Conservation (phyloP, 768 basidiomycete species). For the Piloderma croceum region DNA sequence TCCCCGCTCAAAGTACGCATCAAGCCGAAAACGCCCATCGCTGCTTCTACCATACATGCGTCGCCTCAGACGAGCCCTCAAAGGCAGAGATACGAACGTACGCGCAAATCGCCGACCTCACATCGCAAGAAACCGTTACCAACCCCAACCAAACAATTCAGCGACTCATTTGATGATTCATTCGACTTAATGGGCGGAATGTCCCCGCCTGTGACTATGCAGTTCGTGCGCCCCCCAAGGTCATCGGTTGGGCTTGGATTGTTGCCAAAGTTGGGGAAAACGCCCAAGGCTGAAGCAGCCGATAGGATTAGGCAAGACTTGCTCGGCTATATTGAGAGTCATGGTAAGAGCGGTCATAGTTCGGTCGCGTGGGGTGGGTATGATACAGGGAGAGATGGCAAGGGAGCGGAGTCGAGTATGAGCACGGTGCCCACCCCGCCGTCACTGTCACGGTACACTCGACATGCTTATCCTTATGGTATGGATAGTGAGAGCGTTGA, state of each 20-base stretch:
- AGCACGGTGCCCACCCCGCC: slow-evolving; percentile 68
- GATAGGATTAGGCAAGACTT: slow-evolving; percentile 62
- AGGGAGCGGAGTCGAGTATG: slow-evolving; percentile 51
- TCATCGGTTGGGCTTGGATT: slow-evolving; percentile 27
- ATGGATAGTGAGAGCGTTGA: slow-evolving; percentile 42
- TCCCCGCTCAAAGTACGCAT: slow-evolving; percentile 48
- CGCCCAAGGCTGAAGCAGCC: slow-evolving; percentile 70
- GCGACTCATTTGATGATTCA: slow-evolving; percentile 34
- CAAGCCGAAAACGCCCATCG: slow-evolving; percentile 54
- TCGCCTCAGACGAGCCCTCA: slow-evolving; percentile 48
- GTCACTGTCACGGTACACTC: slow-evolving; percentile 63
- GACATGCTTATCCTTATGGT: slow-evolving; percentile 29
- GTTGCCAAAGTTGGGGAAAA: slow-evolving; percentile 43
- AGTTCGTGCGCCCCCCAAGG: slow-evolving; percentile 39
- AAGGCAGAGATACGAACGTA: slow-evolving; percentile 24
- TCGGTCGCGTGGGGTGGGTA: not conserved
- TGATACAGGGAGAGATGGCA: slow-evolving; percentile 11
- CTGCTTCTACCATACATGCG: slow-evolving; percentile 56
- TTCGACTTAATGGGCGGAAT: slow-evolving; percentile 37
- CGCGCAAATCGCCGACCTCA: slow-evolving; percentile 20
- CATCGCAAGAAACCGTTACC: slow-evolving; percentile 29
- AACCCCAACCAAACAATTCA: slow-evolving; percentile 34
- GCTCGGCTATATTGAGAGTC: slow-evolving; percentile 45
- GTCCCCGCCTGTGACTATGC: slow-evolving; percentile 51
- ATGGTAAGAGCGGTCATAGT: not conserved